Evolutionary conservation across 2,329 filamentous ascomycete species (phyloP).

Genomic region (Beauveria bassiana): DNA sequence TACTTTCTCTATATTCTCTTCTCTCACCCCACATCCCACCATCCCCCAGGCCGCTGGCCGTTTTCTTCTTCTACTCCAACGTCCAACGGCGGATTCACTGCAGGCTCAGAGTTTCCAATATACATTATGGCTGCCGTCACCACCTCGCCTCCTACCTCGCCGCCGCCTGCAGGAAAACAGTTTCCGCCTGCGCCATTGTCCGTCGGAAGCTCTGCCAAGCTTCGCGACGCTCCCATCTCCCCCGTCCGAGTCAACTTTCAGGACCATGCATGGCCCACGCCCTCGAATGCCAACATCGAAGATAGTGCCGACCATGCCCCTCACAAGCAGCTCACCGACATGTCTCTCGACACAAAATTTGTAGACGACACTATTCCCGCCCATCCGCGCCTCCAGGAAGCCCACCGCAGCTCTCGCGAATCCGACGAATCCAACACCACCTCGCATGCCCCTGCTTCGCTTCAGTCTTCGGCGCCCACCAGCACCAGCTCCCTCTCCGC

Average conservation of each 20-base stretch:
- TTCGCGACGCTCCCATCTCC: conserved; percentile 46
- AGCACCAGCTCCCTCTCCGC: conserved; percentile 50
- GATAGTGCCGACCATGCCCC: conserved; percentile 21
- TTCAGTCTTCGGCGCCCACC: conserved; percentile 46
- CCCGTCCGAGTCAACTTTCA: conserved; percentile 49
- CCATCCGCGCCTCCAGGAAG: conserved; percentile 26
- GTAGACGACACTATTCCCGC: conserved; percentile 25
- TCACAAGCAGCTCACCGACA: neutral
- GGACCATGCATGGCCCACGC: conserved; percentile 43
- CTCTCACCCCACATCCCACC: neutral
- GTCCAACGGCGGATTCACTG: conserved; percentile 8
- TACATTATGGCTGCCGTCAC: conserved; percentile 17
- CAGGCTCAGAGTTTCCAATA: conserved; percentile 11
- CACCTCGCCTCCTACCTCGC: conserved; percentile 26
- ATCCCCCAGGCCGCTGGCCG: neutral
- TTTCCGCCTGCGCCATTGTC: conserved; percentile 25
- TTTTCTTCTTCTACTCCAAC: neutral
- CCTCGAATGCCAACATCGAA: conserved; percentile 47
- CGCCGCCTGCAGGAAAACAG: conserved; percentile 24
- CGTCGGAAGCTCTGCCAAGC: conserved; percentile 30
- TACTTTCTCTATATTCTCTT: neutral
- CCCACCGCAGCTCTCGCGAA: conserved; percentile 43
- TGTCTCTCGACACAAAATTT: neutral
- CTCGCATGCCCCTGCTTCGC: conserved; percentile 39
- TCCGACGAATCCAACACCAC: conserved; percentile 44